Conservation (phyloP, 2,329 filamentous ascomycete species). For the Exophiala bonariae region DNA sequence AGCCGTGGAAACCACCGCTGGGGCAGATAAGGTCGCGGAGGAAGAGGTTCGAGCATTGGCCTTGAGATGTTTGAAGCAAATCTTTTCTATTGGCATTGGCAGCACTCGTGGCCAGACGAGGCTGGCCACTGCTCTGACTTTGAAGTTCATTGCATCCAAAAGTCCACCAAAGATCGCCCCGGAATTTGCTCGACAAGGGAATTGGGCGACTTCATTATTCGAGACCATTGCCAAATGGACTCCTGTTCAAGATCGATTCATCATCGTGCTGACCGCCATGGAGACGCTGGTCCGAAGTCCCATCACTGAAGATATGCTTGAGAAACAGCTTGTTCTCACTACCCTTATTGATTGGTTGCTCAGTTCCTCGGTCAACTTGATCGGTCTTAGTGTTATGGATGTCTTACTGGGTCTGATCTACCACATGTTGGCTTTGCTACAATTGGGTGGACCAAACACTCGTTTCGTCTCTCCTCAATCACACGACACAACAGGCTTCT, state of each 20-base stretch:
- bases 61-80: constrained; percentile 79
- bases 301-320: constrained; percentile 68
- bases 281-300: constrained; percentile 71
- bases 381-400: constrained; percentile 95
- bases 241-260: constrained; percentile 90
- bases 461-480: constrained; percentile 37
- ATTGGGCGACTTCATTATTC: constrained; percentile 82
- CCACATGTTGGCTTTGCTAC: constrained; percentile 76
- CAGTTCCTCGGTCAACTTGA: constrained; percentile 86
- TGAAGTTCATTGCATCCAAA: constrained; percentile 68
- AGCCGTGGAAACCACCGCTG: constrained; percentile 75
- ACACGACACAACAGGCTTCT: constrained; percentile 33
- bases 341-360: constrained; percentile 80
- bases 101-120: constrained; percentile 82
- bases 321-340: constrained; percentile 72
- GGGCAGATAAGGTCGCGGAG: constrained; percentile 86
- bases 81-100: constrained; percentile 64
- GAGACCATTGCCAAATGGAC: constrained; percentile 81
- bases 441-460: constrained; percentile 53
- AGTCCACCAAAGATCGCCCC: constrained; percentile 52
- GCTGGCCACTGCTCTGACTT: constrained; percentile 68
- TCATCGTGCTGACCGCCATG: constrained; percentile 79
- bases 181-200: constrained; percentile 50
- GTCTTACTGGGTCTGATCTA: constrained; percentile 81
- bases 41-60: constrained; percentile 84